Conservation (phyloP, 2,329 filamentous ascomycete genomes). For the Botrytis squamosa region DNA sequence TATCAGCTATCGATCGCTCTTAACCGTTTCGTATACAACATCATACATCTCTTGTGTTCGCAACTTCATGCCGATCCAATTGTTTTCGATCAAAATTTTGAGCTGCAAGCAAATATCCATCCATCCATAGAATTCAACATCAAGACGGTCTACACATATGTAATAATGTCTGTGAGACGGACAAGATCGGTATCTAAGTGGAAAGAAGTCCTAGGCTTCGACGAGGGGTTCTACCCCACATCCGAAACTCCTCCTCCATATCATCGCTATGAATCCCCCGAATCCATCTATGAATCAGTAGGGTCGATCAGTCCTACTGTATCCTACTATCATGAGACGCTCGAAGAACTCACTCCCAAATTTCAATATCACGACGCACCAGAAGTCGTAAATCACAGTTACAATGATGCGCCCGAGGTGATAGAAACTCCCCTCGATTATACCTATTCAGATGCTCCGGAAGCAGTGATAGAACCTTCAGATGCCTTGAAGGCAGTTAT, state of each 20-base stretch:
- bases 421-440: constrained; percentile 18
- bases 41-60: constrained; percentile 6
- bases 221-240: constrained; percentile 28
- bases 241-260: constrained; percentile 21
- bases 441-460: constrained; percentile 21
- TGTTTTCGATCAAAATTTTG: background rate
- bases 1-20: background rate
- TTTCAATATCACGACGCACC: constrained; percentile 20
- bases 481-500: constrained; percentile 3
- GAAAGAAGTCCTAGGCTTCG: constrained; percentile 37
- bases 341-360: constrained; percentile 22
- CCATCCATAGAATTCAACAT: background rate
- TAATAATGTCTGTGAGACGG: constrained; percentile 26
- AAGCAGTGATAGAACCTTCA: constrained; percentile 1
- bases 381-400: constrained; percentile 10
- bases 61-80: constrained; percentile 6
- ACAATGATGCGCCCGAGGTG: constrained; percentile 16
- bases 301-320: constrained; percentile 20
- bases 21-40: constrained; percentile 12
- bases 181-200: constrained; percentile 33
- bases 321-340: constrained; percentile 21
- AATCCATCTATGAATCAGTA: constrained; percentile 22
- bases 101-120: background rate
- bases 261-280: constrained; percentile 20
- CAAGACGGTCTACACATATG: constrained; percentile 5